These are phyloP conservation scores for Chara braunii DNA, from an alignment of 139 green algal genomes.

Conservation along the genomic window DNA sequence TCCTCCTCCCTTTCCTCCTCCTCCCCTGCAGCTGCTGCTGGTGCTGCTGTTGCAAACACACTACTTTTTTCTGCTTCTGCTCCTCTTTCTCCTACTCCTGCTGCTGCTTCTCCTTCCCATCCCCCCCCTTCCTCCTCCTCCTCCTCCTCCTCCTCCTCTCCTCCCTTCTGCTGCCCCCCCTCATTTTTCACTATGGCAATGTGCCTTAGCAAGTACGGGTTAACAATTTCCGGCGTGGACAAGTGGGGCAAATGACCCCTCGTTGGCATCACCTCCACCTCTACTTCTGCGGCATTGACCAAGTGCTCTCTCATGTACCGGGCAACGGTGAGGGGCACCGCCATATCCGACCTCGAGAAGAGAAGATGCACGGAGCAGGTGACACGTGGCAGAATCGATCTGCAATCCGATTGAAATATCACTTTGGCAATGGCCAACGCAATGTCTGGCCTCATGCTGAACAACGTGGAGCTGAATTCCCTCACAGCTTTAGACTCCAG, in stretches of 20 bases:
- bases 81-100: too few species aligned
- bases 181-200: too few species aligned
- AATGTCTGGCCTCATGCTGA: slow-evolving; percentile 20
- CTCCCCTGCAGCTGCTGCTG: too few species aligned
- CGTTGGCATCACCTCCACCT: slow-evolving; percentile 7
- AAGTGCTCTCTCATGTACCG: slow-evolving; percentile 21
- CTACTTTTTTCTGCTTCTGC: too few species aligned
- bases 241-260: slow-evolving; percentile 19
- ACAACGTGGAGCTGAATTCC: slow-evolving; percentile 17
- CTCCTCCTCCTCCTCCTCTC: too few species aligned
- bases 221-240: slow-evolving; percentile 9
- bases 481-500: slow-evolving; percentile 1
- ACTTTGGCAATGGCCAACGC: slow-evolving; percentile 22
- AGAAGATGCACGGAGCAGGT: slow-evolving; percentile 24
- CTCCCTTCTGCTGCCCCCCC: too few species aligned
- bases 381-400: slow-evolving; percentile 12
- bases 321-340: slow-evolving; percentile 11
- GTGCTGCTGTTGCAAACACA: too few species aligned
- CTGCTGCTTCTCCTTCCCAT: too few species aligned
- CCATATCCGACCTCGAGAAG: background rate
- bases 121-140: too few species aligned
- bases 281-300: background rate
- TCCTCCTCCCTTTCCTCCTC: too few species aligned
- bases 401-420: slow-evolving; percentile 14
- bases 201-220: background rate